Conservation (phyloP, 192 early-diverging fungal genomes). For the Dimargaris cristalligena region DNA sequence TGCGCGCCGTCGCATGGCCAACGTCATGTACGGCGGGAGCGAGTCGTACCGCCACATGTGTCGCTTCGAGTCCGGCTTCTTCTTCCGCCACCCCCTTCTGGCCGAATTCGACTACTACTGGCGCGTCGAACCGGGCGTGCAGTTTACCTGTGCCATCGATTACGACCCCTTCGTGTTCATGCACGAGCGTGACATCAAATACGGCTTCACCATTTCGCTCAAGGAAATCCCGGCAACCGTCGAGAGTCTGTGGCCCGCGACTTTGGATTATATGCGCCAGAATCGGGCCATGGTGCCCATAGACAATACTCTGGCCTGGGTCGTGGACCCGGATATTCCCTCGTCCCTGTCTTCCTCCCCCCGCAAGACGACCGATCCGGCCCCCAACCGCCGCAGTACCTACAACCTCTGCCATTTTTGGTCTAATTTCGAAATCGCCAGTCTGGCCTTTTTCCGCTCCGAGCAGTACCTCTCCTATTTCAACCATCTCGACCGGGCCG, state of each 20-base stretch:
- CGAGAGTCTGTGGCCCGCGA: conserved; percentile 32
- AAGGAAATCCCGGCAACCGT: conserved; percentile 33
- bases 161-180: conserved; percentile 76
- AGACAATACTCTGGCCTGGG: not conserved
- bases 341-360: no score
- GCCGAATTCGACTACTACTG: conserved; percentile 67
- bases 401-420: conserved; percentile 54
- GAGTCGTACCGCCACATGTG: conserved; percentile 84
- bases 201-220: conserved; percentile 42
- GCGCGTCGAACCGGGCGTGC: conserved; percentile 73
- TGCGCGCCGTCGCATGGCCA: conserved; percentile 32
- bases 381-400: no score
- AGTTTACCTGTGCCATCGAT: conserved; percentile 63
- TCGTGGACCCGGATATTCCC: no score
- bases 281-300: not conserved
- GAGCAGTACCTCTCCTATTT: conserved; percentile 48
- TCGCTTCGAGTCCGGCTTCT: conserved; percentile 36
- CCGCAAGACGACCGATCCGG: no score
- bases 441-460: conserved; percentile 49
- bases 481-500: conserved; percentile 46
- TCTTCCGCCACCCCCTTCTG: conserved; percentile 51
- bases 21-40: conserved; percentile 53
- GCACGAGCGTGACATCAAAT: conserved; percentile 52
- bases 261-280: conserved; percentile 21
- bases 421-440: conserved; percentile 73